A percentile compares a stretch with the other conserved stretches of the same genome.
Conservation (phyloP, 2,329 filamentous ascomycete species). For the Penicillium sclerotiorum region DNA sequence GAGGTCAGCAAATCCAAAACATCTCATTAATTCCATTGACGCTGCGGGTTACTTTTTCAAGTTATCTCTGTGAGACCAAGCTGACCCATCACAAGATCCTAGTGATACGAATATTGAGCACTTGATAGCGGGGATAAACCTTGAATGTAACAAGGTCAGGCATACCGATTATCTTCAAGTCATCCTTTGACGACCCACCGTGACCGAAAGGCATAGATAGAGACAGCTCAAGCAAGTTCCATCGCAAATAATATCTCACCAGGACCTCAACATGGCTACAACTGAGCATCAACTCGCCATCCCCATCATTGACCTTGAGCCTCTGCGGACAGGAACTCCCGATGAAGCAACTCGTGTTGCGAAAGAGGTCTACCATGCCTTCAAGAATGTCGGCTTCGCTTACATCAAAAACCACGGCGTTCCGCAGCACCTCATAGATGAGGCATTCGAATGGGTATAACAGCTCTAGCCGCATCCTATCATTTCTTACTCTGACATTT, state of each 20-base stretch:
- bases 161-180: too few relatives aligned
- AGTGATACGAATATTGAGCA: too few relatives aligned
- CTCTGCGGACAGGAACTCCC: neutral
- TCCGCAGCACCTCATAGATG: neutral
- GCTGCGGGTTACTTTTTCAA: too few relatives aligned
- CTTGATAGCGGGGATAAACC: too few relatives aligned
- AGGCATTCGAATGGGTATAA: neutral
- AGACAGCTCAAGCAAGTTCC: neutral
- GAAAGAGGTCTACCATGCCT: neutral
- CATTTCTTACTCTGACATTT: neutral
- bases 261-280: neutral
- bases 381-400: neutral
- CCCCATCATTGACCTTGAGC: neutral
- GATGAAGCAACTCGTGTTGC: neutral
- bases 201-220: too few relatives aligned
- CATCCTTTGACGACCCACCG: too few relatives aligned
- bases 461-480: too few relatives aligned
- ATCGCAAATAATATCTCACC: neutral
- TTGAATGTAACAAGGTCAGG: too few relatives aligned
- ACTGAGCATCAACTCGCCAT: neutral
- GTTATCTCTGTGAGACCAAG: too few relatives aligned
- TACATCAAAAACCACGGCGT: neutral
- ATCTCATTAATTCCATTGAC: too few relatives aligned
- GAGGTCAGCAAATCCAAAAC: too few relatives aligned
- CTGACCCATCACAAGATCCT: too few relatives aligned